A percentile compares a stretch with the other conserved stretches of the same genome.
Conservation (phyloP, 768 basidiomycete genomes). For the Roridomyces roridus region DNA sequence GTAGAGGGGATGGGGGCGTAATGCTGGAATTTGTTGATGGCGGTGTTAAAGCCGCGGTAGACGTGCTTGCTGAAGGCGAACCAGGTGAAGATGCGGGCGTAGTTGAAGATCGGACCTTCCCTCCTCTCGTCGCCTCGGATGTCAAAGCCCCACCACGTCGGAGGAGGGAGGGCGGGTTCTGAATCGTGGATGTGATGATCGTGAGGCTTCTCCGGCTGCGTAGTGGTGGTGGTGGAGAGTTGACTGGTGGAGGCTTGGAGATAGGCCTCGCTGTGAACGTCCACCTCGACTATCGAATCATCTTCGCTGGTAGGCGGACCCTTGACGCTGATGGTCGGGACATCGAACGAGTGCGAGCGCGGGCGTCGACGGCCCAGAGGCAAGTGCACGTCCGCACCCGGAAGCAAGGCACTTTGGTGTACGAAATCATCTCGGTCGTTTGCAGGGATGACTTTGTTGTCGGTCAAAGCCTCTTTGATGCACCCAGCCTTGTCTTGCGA, state of each 20-base stretch:
- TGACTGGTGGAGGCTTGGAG: neutral
- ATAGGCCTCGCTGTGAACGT: neutral
- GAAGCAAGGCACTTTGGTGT: conserved; percentile 5
- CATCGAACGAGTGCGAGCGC: neutral
- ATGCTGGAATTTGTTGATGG: neutral
- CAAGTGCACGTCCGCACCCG: neutral
- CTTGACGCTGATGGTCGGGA: neutral
- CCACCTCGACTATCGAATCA: too few relatives aligned
- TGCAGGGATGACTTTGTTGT: conserved; percentile 1
- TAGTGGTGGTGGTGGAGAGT: neutral
- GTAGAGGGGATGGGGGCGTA: neutral
- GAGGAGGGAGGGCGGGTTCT: neutral
- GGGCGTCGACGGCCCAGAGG: neutral
- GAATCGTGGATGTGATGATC: neutral
- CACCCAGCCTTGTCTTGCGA: conserved; percentile 18
- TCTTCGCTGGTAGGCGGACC: neutral
- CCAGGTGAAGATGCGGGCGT: conserved; percentile 15
- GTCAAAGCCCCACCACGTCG: conserved; percentile 4
- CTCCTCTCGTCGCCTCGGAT: conserved; percentile 9
- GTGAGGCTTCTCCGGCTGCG: too few relatives aligned
- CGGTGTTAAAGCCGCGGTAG: neutral
- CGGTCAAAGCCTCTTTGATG: conserved; percentile 16
- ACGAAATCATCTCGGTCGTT: neutral
- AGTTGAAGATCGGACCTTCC: conserved; percentile 18
- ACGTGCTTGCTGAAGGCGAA: conserved; percentile 1